Conservation (phyloP, 768 basidiomycete species). For the Serpula lacrymans region DNA sequence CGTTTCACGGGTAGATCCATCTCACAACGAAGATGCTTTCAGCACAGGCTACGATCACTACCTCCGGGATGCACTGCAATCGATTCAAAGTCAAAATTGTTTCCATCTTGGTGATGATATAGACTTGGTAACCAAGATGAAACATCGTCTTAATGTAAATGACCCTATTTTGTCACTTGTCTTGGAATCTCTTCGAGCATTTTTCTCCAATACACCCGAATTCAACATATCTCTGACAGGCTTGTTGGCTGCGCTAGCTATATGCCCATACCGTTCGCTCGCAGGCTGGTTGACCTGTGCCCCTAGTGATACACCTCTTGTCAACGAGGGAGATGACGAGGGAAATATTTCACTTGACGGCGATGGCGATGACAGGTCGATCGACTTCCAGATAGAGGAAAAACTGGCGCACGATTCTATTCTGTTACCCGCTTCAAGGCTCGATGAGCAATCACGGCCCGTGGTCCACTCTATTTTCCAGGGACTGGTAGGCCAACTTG, state of each 20-base stretch:
- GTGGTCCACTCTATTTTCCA: slow-evolving; percentile 79
- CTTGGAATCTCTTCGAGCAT: slow-evolving; percentile 67
- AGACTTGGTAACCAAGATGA: slow-evolving; percentile 37
- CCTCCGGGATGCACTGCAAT: slow-evolving; percentile 67
- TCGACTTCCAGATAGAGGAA: slow-evolving; percentile 73
- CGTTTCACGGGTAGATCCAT: slow-evolving; percentile 74
- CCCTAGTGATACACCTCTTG: slow-evolving; percentile 34
- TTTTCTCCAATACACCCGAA: slow-evolving; percentile 85
- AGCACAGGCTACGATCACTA: slow-evolving; percentile 87
- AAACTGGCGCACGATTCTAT: slow-evolving; percentile 55
- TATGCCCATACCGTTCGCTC: slow-evolving; percentile 83
- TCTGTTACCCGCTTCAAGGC: slow-evolving; percentile 58
- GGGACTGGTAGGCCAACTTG: slow-evolving; percentile 76
- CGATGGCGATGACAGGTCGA: slow-evolving; percentile 76
- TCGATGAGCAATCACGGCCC: slow-evolving; percentile 73
- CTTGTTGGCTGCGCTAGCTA: slow-evolving; percentile 71
- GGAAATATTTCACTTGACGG: slow-evolving; percentile 29
- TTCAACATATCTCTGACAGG: slow-evolving; percentile 88
- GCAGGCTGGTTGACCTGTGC: slow-evolving; percentile 86
- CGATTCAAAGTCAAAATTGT: slow-evolving; percentile 63
- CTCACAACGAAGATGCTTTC: slow-evolving; percentile 65
- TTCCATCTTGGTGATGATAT: slow-evolving; percentile 48
- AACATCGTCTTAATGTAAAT: slow-evolving; percentile 75
- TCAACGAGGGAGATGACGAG: slow-evolving; percentile 11
- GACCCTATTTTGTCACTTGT: slow-evolving; percentile 72